Evolutionary conservation across 495 filamentous ascomycete genomes (phyloP), one percentile per base, ranked within the genome.

Genomic region (Penicillium alfredii): DNA sequence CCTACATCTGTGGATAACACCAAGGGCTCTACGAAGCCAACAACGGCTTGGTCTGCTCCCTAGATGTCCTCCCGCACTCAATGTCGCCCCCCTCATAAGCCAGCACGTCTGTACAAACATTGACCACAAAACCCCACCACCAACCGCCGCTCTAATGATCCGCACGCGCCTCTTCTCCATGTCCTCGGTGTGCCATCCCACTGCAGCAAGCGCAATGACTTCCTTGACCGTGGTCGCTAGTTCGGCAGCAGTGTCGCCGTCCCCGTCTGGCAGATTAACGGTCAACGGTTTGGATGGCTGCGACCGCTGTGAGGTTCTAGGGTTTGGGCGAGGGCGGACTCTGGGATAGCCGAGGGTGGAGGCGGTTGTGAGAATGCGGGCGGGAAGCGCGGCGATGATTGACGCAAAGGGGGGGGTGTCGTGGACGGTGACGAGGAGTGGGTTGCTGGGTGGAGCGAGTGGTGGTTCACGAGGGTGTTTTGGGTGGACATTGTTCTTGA

Each of bases 281-380:
- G 71, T 69, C 8, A 76, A 39, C 0, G 72, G 70, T 17, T 55
- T 57, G 8, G 42, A 96, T 94, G n/a, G 83, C 79, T n/a, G 86
- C 72, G 38, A 93, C 81, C 18, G 86, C 81, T 4, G 74, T 64
- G 6, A 77, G 53, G 20, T 81, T 77, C 11, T 80, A 63, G 40
- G 60, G 33, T 7, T 65, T 53, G 0, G 56, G 60, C 12, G 72
- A 64, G 12, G 61, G 43, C 25, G 51, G 60, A 44, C 77, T n/a
- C n/a, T n/a, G n/a, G n/a, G n/a, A n/a, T n/a, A n/a, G n/a, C n/a
- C n/a, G n/a, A n/a, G n/a, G n/a, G n/a, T 71, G 49, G 67, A 72
- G 40, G 73, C 51, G 46, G 78, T 79, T 36, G 70, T 62, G 17
- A 78, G n/a, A n/a, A n/a, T n/a, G n/a, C n/a, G n/a, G n/a, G n/a